phyloP scores from a whole-genome alignment of 1,284 basidiomycete genomes.

The Microbotryum scabiosae region DNA sequence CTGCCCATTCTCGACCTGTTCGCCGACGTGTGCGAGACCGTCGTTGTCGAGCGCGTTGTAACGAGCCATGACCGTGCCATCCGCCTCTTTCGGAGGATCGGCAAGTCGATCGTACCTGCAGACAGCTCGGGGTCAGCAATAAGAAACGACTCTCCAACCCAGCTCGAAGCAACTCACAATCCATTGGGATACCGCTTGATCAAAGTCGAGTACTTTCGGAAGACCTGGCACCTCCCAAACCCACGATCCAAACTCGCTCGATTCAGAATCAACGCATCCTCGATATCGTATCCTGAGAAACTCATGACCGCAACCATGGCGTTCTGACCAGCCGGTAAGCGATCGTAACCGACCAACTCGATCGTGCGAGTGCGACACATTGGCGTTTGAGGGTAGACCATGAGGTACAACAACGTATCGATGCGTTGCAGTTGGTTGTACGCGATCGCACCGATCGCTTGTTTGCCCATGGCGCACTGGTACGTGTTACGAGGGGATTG shows the following conservation, averaged over 20 bases:
- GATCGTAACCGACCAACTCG: constrained; percentile 92
- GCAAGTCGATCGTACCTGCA: constrained; percentile 82
- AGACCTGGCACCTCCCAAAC: constrained; percentile 93
- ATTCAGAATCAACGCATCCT: constrained; percentile 96
- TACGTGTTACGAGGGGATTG: constrained; percentile 99
- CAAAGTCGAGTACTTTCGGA: constrained; percentile 89
- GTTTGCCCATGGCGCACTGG: constrained; percentile 99
- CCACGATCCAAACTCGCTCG: constrained; percentile 94
- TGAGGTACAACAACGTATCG: constrained; percentile 95
- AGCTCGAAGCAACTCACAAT: constrained; percentile 56
- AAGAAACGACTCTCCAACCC: background rate
- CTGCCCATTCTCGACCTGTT: constrained; percentile 85
- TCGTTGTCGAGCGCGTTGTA: constrained; percentile 86
- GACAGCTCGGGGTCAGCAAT: background rate
- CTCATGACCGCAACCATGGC: constrained; percentile 99
- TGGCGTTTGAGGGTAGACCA: constrained; percentile 98
- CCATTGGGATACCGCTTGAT: constrained; percentile 96
- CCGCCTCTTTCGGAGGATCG: constrained; percentile 75
- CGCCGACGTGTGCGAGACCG: constrained; percentile 89
- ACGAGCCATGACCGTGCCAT: constrained; percentile 61
- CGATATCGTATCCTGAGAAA: constrained; percentile 98
- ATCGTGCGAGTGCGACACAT: constrained; percentile 99
- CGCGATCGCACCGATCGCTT: constrained; percentile 97
- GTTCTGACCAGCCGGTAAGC: constrained; percentile 94
- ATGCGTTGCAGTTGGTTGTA: constrained; percentile 98